Evolutionary conservation across 1,284 basidiomycete genomes (phyloP), one percentile per base, ranked within the genome.

Genomic region (Thecaphora thlaspeos): DNA sequence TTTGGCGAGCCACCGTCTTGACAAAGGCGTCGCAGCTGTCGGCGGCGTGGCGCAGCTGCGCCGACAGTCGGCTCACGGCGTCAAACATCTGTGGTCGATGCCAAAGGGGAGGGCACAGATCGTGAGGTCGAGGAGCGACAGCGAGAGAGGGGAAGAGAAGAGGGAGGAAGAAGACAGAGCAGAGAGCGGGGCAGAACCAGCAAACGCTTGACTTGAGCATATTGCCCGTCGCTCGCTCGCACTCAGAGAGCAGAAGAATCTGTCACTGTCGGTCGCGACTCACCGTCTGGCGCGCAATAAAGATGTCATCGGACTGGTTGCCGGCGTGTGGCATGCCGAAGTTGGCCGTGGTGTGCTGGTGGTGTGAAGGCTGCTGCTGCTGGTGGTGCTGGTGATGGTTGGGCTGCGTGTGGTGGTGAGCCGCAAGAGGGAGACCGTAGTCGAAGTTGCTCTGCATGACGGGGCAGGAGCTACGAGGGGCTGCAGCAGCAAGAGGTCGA

Each of bases 11-110:
- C 4, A 71, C 55, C 22, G 57, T 52, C 50, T 69, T 66, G 51
- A 63, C 59, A 48, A 71, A 69, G 10, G 56, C 57, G 36, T 71
- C 69, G 40, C 62, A 69, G 51, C 54, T 49, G 37, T 61, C 58
- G 10, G 69, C 66, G 9, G 69, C 69, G 41, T 65, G 61, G 3
- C 69, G 59, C 24, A 71, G 48, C 40, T 64, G 61, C 12, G 48
- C 54, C 28, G 69, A 69, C 17, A 69, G 56, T 10, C 61, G 66
- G 46, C 60, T 62, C 21, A 68, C 56, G 34, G 62, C 49, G 18
- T 67, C 62, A 44, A 69, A 58, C 63, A 69, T 67, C 66, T 70
- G 48, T 10, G n/a, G n/a, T n/a, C n/a, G n/a, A n/a, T n/a, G n/a
- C n/a, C n/a, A n/a, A n/a, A n/a, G n/a, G n/a, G n/a, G n/a, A n/a